Conservation (phyloP, 2,329 filamentous ascomycete genomes). For the Epichloe aotearoae region DNA sequence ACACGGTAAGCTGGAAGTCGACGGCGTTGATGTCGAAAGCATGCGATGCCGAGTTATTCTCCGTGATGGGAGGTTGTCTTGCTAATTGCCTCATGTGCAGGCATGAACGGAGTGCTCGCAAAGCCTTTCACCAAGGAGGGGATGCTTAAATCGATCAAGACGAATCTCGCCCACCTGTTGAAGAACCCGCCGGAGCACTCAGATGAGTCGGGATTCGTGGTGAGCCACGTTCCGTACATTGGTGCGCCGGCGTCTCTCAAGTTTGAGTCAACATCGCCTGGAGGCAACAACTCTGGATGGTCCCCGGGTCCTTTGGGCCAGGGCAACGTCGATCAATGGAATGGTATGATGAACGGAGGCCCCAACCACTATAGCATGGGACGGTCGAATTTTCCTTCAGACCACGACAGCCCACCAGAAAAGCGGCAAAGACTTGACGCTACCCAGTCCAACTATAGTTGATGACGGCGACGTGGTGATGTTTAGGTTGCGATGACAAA, state of each 20-base stretch:
- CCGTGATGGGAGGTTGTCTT: background rate
- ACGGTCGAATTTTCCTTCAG: slow-evolving; percentile 16
- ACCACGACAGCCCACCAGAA: slow-evolving; percentile 32
- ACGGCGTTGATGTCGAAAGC: too few species aligned
- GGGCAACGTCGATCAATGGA: slow-evolving; percentile 30
- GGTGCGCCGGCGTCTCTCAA: slow-evolving; percentile 27
- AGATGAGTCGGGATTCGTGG: slow-evolving; percentile 21
- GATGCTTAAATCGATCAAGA: slow-evolving; percentile 74
- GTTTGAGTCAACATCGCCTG: slow-evolving; percentile 41
- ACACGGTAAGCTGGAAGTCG: slow-evolving; percentile 53
- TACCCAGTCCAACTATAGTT: slow-evolving; percentile 27
- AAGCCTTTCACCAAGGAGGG: slow-evolving; percentile 92
- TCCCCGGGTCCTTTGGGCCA: slow-evolving; percentile 40
- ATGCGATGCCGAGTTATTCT: too few species aligned
- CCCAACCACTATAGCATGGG: slow-evolving; percentile 24
- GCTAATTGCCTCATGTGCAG: slow-evolving; percentile 29
- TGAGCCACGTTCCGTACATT: slow-evolving; percentile 21
- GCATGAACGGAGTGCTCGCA: slow-evolving; percentile 94
- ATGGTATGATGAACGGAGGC: slow-evolving; percentile 30
- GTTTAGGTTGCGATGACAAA: background rate
- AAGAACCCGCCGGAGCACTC: slow-evolving; percentile 44
- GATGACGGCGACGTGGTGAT: slow-evolving; percentile 9
- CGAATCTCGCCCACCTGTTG: slow-evolving; percentile 74
- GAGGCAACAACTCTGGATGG: slow-evolving; percentile 32
- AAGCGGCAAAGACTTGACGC: slow-evolving; percentile 40